These are phyloP conservation scores for Ceratocystis cubensis DNA, from an alignment of 2,329 filamentous ascomycete genomes.

Conservation along the genomic window DNA sequence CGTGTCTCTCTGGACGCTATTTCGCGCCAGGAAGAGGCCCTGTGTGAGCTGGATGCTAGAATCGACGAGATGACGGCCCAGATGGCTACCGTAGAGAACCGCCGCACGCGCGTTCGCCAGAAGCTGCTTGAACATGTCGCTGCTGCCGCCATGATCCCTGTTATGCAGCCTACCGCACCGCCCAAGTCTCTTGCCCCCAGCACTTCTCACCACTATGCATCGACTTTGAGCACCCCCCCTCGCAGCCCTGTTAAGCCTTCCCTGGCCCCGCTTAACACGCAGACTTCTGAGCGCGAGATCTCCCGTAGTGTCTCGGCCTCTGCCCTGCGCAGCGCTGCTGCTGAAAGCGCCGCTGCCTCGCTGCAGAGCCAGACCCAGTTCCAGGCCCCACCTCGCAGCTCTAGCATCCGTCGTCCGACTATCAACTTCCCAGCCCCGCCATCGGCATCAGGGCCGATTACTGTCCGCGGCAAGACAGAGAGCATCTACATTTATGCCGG, in stretches of 20 bases:
- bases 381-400: conserved; percentile 26
- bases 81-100: conserved; percentile 68
- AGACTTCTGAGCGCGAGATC: conserved; percentile 13
- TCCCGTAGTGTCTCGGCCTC: conserved; percentile 35
- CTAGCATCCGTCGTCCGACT: conserved; percentile 23
- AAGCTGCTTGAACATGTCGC: conserved; percentile 74
- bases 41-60: conserved; percentile 61
- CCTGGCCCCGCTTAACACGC: conserved; percentile 26
- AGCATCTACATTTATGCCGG: conserved; percentile 58
- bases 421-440: conserved; percentile 20
- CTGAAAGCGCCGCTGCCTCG: background rate
- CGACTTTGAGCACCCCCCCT: conserved; percentile 44
- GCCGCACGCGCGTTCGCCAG: conserved; percentile 60
- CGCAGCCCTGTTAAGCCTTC: conserved; percentile 42
- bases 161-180: conserved; percentile 25
- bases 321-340: conserved; percentile 42
- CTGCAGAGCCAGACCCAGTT: background rate
- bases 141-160: conserved; percentile 47
- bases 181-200: conserved; percentile 24
- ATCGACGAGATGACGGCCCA: conserved; percentile 74
- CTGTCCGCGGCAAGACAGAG: conserved; percentile 38
- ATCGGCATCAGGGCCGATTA: background rate
- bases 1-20: conserved; percentile 64
- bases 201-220: conserved; percentile 29
- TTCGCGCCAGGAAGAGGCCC: conserved; percentile 66